phyloP scores from a whole-genome alignment of 225 moss, liverwort and hornwort species.

The Marchantia polymorpha region DNA sequence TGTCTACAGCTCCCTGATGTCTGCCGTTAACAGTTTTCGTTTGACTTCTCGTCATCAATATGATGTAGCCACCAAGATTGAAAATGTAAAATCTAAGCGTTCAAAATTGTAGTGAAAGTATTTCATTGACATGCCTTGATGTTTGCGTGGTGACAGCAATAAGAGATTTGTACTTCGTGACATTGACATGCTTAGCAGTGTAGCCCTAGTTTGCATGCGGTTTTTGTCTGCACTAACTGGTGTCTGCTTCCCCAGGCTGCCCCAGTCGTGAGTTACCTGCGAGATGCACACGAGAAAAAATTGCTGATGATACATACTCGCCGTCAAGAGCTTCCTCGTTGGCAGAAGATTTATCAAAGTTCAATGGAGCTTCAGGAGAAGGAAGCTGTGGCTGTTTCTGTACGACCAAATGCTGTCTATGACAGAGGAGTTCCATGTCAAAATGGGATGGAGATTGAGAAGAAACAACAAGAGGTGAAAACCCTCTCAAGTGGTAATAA shows the following conservation, averaged over 20 bases:
- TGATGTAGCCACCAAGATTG: too few relatives aligned
- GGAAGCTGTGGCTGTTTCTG: constrained; percentile 19
- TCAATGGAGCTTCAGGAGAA: constrained; percentile 38
- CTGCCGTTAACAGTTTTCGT: too few relatives aligned
- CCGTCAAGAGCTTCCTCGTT: constrained; percentile 74
- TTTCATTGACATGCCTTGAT: not conserved
- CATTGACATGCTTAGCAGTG: too few relatives aligned
- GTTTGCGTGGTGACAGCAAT: not conserved
- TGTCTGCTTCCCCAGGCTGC: constrained; percentile 52
- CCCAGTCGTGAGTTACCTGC: constrained; percentile 80
- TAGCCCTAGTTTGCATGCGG: not conserved
- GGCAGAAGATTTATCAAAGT: constrained; percentile 60
- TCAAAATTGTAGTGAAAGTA: too few relatives aligned
- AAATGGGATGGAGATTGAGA: constrained; percentile 38
- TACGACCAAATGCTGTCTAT: constrained; percentile 4
- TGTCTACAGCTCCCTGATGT: too few relatives aligned
- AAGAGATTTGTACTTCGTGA: too few relatives aligned
- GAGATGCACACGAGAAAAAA: constrained; percentile 95
- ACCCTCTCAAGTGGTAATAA: constrained; percentile 17
- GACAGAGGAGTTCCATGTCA: constrained; percentile 32
- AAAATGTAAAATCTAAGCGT: too few relatives aligned
- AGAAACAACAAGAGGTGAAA: constrained; percentile 21
- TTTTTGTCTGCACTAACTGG: not conserved
- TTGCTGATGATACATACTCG: constrained; percentile 64
- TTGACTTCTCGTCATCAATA: too few relatives aligned